Conservation (phyloP, 768 basidiomycete species). For the Xerocomus potaroensis region DNA sequence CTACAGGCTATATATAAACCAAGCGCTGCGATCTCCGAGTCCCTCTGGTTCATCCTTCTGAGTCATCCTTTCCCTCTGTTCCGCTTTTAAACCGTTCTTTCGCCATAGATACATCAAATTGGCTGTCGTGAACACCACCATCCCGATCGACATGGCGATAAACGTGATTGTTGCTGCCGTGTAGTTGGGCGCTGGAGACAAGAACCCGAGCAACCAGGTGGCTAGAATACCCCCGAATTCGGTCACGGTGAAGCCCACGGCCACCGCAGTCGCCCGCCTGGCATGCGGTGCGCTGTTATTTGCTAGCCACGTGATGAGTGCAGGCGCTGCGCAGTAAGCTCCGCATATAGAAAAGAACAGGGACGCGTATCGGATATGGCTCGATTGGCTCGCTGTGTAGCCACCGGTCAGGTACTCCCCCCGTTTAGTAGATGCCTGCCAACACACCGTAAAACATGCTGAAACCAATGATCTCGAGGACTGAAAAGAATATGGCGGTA, state of each 20-base stretch:
- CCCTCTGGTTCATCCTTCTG: conserved; percentile 37
- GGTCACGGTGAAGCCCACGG: conserved; percentile 51
- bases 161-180: conserved; percentile 40
- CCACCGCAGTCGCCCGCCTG: conserved; percentile 55
- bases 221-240: conserved; percentile 57
- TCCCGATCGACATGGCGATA: conserved; percentile 36
- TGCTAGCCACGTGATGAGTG: conserved; percentile 55
- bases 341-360: conserved; percentile 55
- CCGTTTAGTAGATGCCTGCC: not conserved
- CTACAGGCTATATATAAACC: conserved; percentile 52
- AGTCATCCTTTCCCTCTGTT: conserved; percentile 28
- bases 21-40: conserved; percentile 51
- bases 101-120: conserved; percentile 40
- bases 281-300: conserved; percentile 58
- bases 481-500: conserved; percentile 40
- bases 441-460: conserved; percentile 3
- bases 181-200: conserved; percentile 51
- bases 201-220: conserved; percentile 53
- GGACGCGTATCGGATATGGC: conserved; percentile 46
- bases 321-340: conserved; percentile 46
- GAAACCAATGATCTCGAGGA: conserved; percentile 35
- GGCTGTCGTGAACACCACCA: conserved; percentile 33
- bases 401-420: not conserved
- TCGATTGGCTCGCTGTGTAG: conserved; percentile 25
- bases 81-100: conserved; percentile 45